A percentile compares a stretch with the other conserved stretches of the same genome.
phyloP scores from a whole-genome alignment of 75 land plant genomes.

The Cupressus sempervirens region DNA sequence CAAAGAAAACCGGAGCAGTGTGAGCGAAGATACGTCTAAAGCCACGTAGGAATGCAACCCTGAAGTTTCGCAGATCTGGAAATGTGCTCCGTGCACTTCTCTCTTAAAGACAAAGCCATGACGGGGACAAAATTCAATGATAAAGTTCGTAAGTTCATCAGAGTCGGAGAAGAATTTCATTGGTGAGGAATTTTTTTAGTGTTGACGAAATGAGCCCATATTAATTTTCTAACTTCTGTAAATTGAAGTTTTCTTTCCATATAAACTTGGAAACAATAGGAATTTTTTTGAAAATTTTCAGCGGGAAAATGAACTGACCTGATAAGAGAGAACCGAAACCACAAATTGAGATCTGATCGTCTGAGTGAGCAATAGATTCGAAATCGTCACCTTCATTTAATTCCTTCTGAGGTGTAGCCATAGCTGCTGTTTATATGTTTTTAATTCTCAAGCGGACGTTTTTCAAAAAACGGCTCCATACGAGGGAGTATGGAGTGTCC shows the following conservation, averaged over 20 bases:
- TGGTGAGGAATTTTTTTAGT: not conserved
- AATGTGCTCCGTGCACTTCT: conserved; percentile 85
- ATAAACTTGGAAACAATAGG: not conserved
- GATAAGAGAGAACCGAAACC: conserved; percentile 95
- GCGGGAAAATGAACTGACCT: conserved; percentile 29
- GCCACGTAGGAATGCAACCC: conserved; percentile 58
- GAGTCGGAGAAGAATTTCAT: not conserved
- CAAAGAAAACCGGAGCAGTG: conserved; percentile 83
- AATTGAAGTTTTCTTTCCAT: not conserved
- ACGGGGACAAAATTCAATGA: not conserved
- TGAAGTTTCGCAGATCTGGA: conserved; percentile 72
- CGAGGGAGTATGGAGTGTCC: too few relatives aligned
- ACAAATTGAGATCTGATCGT: conserved; percentile 64
- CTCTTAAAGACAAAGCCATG: conserved; percentile 33
- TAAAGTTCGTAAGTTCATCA: not conserved
- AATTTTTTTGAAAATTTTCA: not conserved
- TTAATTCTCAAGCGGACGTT: not conserved
- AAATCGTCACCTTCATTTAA: conserved; percentile 58
- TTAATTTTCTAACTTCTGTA: not conserved
- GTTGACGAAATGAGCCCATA: not conserved
- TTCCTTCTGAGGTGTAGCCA: conserved; percentile 17
- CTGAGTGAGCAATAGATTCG: conserved; percentile 33
- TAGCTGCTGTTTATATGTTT: not conserved
- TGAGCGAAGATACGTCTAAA: conserved; percentile 88
- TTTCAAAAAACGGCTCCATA: too few relatives aligned